A percentile compares a stretch with the other conserved stretches of the same genome.
phyloP scores from a whole-genome alignment of 2,329 filamentous ascomycete genomes.

The Pyrenophora teres region DNA sequence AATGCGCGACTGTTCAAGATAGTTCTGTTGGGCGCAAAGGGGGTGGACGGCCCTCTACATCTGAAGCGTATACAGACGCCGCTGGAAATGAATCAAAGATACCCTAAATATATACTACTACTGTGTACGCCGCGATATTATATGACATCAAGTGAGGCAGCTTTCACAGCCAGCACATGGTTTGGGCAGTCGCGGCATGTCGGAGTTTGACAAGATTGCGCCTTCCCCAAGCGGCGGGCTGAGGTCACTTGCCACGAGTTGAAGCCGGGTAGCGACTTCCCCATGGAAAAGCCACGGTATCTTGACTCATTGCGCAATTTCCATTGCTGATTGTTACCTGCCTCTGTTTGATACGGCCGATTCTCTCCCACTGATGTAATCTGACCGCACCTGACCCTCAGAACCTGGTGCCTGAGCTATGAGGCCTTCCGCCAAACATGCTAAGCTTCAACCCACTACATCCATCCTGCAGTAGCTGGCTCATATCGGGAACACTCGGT shows the following conservation, averaged over 20 bases:
- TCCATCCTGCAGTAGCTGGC: constrained; percentile 3
- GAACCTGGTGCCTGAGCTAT: constrained; percentile 28
- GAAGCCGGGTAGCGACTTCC: constrained; percentile 23
- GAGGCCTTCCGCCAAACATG: constrained; percentile 21
- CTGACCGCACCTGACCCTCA: constrained; percentile 40
- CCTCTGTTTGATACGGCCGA: constrained; percentile 21
- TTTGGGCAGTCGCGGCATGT: constrained; percentile 10
- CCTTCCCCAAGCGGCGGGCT: constrained; percentile 14
- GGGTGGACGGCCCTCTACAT: constrained; percentile 2
- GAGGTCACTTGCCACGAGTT: constrained; percentile 29
- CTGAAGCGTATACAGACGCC: constrained; percentile 1
- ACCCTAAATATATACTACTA: neutral
- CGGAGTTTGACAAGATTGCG: constrained; percentile 23
- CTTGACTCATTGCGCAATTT: constrained; percentile 26
- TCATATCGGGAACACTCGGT: constrained; percentile 19
- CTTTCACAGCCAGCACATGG: neutral
- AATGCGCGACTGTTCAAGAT: neutral
- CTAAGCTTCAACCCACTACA: constrained; percentile 18
- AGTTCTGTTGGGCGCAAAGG: constrained; percentile 21
- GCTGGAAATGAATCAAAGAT: constrained; percentile 7
- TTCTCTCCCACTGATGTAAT: constrained; percentile 27
- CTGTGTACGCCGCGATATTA: neutral
- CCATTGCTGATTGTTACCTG: constrained; percentile 6
- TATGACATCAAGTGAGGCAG: neutral
- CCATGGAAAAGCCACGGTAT: constrained; percentile 15